Base-by-base conservation (phyloP, 192 early-diverging fungal species). In the Glomus cerebriforme region DNA sequence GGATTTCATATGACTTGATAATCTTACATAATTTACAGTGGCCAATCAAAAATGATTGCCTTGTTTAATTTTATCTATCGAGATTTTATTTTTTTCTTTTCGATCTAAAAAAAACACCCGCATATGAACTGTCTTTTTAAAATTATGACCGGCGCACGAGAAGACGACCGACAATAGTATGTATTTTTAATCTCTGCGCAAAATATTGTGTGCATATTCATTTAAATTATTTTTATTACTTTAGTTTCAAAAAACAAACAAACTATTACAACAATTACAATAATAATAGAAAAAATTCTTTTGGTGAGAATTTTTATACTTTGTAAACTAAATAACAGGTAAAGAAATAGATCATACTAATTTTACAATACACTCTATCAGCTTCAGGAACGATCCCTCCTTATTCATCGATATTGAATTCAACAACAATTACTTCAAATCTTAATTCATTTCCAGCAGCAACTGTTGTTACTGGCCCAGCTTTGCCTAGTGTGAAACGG, bases 181-280 rank as follows among this genome's bases (percentile, higher is more conserved):
- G 5, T 68, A 10, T 39, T n/a, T 22, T 35, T n/a, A 15, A 7
- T 22, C 19, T 29, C 3, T 1, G 19, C 31, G 8, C 2, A 17
- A n/a, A 34, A 22, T 22, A 6, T 35, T n/a, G 24, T 37, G 15
- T 8, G 10, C 10, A n/a, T 22, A 37, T 68, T 31, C 34, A 19
- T 35, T 37, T 67, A 19, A 17, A 19, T 67, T 34, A 17, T 54
- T 9, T 43, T 32, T 19, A 13, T 13, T 19, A 17, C 22, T 27
- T 54, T 59, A 75, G 73, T 24, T 35, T 75, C 31, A 75, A 75
- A 59, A 75, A 75, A 60, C 73, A 75, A 75, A 75, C 26, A 5
- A 58, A 75, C 10, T 27, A 27, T n/a, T 47, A 58, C 29, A 29
- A 49, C 19, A 29, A 35, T 54, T 27, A 65, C n/a, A n/a, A n/a